These are phyloP conservation scores for Phytophthora chlamydospora DNA, from an alignment of 352 stramenopile genomes.

Conservation along the genomic window DNA sequence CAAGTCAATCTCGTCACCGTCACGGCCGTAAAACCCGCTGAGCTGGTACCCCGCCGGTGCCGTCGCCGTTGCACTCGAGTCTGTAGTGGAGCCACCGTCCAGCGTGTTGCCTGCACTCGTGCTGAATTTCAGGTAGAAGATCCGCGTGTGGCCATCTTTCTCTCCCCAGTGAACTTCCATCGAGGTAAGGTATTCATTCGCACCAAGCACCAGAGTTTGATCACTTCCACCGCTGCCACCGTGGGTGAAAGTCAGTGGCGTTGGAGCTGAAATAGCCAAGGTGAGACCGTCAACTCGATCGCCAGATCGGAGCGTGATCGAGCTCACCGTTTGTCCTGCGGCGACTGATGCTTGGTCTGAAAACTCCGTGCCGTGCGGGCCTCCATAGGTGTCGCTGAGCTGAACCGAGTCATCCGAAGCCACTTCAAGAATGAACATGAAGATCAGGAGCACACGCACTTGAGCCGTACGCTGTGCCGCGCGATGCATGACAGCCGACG, in stretches of 20 bases:
- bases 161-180: conserved; percentile 33
- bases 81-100: conserved; percentile 13
- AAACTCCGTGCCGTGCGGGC: conserved; percentile 24
- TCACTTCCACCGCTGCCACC: conserved; percentile 17
- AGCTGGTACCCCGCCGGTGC: conserved; percentile 25
- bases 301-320: conserved; percentile 23
- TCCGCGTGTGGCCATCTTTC: conserved; percentile 18
- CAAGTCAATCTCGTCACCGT: conserved; percentile 27
- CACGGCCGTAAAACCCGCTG: conserved; percentile 18
- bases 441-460: neutral
- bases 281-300: conserved; percentile 26
- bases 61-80: conserved; percentile 9
- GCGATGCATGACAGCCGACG: neutral
- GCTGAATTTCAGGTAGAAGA: conserved; percentile 29
- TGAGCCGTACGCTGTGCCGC: neutral
- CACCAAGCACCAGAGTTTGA: conserved; percentile 17
- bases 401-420: conserved; percentile 21
- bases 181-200: conserved; percentile 22
- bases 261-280: conserved; percentile 18
- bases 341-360: conserved; percentile 25
- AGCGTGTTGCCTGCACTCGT: conserved; percentile 24
- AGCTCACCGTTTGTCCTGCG: conserved; percentile 19
- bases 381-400: conserved; percentile 24
- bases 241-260: conserved; percentile 16
- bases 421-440: conserved; percentile 4